Evolutionary conservation across 1,284 basidiomycete species (phyloP), one percentile per base, ranked within the genome.

Genomic region (Cryptococcus sp.): DNA sequence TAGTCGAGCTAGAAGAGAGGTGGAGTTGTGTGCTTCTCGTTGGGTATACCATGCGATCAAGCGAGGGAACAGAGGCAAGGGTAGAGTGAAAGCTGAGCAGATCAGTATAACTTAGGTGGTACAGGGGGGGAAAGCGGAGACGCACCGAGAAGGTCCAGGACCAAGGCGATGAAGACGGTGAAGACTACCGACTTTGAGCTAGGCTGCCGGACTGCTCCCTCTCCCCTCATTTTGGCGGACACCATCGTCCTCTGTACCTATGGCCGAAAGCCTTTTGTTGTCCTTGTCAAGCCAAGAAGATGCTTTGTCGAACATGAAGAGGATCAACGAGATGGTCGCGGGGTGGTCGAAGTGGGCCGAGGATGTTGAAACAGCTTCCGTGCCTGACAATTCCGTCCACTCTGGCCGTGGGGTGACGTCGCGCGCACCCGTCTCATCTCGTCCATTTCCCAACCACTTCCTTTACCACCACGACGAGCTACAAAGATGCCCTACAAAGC

Each of bases 21-120:
- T 76, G 1, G 65, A 47, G 1, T 59, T 58, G 14, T 60, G 45
- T 4, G 62, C 49, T 53, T 74, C 73, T 21, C 57, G 54, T 3
- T 53, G 46, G 36, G 84, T 83, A 66, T 90, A 93, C 87, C 87
- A 93, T 74, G 90, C 85, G 32, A 66, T 69, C 19, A 70, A 51
- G 22, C 89, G 81, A 39, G 89, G 90, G 71, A 93, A 93, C 34
- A 93, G 80, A 28, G 89, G 89, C 26, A 93, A 77, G n/a, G 89
- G 89, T 38, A 93, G 87, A n/a, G 90, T 93, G 71, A 92, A 93
- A 12, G 89, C 88, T 83, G 62, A 22, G 14, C 7, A 31, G 28
- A 31, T 31, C 28, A 31, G 28, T 14, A 32, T 43, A 35, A 48
- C 16, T n/a, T n/a, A n/a, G n/a, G n/a, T n/a, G n/a, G n/a, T n/a